Base-by-base conservation (phyloP, 257 asterid genomes). In the Solanum raphanifolium region DNA sequence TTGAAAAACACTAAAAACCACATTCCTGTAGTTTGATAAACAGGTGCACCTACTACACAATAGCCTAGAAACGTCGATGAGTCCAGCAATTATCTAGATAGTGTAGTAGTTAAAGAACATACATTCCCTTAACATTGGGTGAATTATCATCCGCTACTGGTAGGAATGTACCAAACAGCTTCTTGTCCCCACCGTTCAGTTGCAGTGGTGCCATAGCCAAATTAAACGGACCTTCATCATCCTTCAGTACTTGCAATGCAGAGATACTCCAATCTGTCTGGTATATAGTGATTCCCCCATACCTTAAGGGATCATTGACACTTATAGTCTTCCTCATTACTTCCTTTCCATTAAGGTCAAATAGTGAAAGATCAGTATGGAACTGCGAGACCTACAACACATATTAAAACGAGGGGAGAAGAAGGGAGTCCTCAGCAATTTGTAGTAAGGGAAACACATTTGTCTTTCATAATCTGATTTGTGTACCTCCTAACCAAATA, bases 181-280 rank as follows among this genome's bases (percentile, higher is more conserved):
- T 97, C 93, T 95, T 97, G 92, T 97, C 98, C 23, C 87, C 87
- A 55, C 98, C 97, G 35, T 92, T 95, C 91, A 92, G 89, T 91
- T 95, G 87, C 27, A 95, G 92, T 55, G 97, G 98, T 15, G 98
- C 99, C 98, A 97, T 73, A 32, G 99, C 99, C 94, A 97, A 93
- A 92, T 96, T 96, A 83, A 93, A 97, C 7, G 99, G 98, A 3
- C 99, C 99, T 93, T 94, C 97, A 32, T 83, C 98, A 83, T 95
- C 94, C 90, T 94, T 96, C 93, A 91, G 89, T 98, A 82, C 68
- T 91, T 95, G 99, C 52, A 96, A 83, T 3, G 99, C 96, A 0
- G 99, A 96, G 89, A 95, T 82, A 90, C 98, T 96, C 99, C 93
- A 91, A 89, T 91, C 93, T 35, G 93, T 91, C 62, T 91, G 93